Base-by-base conservation (phyloP, 805 yeast species). In the Metschnikowia cerradonensis region DNA sequence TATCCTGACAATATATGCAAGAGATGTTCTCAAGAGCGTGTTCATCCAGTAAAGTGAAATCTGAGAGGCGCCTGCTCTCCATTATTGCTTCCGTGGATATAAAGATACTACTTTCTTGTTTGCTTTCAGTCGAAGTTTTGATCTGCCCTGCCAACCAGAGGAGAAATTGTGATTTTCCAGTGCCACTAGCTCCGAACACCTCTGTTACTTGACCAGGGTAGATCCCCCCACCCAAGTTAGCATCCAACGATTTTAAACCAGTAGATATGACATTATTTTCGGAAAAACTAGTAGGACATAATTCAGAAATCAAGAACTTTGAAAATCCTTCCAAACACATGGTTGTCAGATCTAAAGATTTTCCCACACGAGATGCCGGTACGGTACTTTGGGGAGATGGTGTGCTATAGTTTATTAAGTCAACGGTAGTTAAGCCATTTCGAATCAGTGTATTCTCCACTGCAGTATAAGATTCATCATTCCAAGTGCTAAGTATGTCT, bases 91-190 rank as follows among this genome's bases (percentile, higher is more conserved):
- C 97, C 0, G 97, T 91, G 0, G 90, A 79, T 0, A 91, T 81
- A 60, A 78, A 86, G n/a, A 90, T 79, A n/a, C 56, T 48, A 63
- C 56, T 51, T 49, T 15, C 53, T 46, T 34, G 33, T 10, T 35
- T n/a, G 14, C 13, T 31, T 3, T 30, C 48, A 10, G 31, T 7
- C 11, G 31, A 20, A 11, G 10, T 20, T 19, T 33, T 34, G 4
- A 51, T 49, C 6, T 31, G 40, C 17, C 47, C 68, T 1, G 86
- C 74, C 47, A 90, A 59, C 56, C 86, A 92, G 70, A 84, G 76
- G 23, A 87, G 68, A 3, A 91, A 67, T 57, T 91, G 95, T 0
- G 97, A 84, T 61, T 92, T 92, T 0, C 97, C 98, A 0, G 87
- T 78, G 0, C 95, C 88, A 46, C 95, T 82, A 23, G 85, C 86